Percentiles rank a stretch among this genome's conserved stretches.
phyloP scores from a whole-genome alignment of 345 rosid species.

The Gossypium bickii region DNA sequence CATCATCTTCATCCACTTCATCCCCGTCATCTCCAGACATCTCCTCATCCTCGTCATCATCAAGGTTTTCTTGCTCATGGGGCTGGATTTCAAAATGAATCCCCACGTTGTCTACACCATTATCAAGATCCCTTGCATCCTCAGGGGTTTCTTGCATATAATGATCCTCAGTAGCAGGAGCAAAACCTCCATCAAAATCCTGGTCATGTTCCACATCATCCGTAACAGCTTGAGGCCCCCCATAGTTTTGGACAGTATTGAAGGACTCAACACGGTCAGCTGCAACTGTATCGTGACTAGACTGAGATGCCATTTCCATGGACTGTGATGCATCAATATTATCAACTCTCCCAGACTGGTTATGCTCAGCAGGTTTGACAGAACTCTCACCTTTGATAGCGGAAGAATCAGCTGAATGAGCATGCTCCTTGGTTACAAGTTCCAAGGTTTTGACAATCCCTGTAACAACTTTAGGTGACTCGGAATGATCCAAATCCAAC shows the following conservation, averaged over 20 bases:
- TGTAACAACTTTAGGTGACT: constrained; percentile 81
- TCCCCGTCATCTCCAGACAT: constrained; percentile 84
- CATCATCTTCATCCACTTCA: constrained; percentile 59
- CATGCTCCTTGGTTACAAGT: constrained; percentile 89
- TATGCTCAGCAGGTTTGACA: constrained; percentile 42
- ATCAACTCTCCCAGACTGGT: constrained; percentile 51
- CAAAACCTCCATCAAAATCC: constrained; percentile 78
- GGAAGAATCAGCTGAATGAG: constrained; percentile 53
- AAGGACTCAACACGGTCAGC: constrained; percentile 50
- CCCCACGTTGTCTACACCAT: constrained; percentile 62
- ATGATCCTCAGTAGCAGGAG: constrained; percentile 66
- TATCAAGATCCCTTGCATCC: constrained; percentile 67
- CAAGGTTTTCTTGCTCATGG: constrained; percentile 70
- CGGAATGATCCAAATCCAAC: constrained; percentile 79
- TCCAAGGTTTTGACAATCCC: constrained; percentile 83
- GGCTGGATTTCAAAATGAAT: constrained; percentile 78
- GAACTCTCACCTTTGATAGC: constrained; percentile 57
- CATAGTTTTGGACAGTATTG: constrained; percentile 49
- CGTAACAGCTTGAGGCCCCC: constrained; percentile 74
- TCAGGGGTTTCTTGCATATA: constrained; percentile 86
- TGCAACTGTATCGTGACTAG: constrained; percentile 50
- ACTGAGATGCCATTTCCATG: constrained; percentile 49
- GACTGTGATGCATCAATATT: constrained; percentile 49
- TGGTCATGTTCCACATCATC: constrained; percentile 97
- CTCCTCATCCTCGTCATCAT: constrained; percentile 59